Evolutionary conservation across 495 filamentous ascomycete genomes (phyloP), one percentile per base, ranked within the genome.

Genomic region (Aspergillus campestris): DNA sequence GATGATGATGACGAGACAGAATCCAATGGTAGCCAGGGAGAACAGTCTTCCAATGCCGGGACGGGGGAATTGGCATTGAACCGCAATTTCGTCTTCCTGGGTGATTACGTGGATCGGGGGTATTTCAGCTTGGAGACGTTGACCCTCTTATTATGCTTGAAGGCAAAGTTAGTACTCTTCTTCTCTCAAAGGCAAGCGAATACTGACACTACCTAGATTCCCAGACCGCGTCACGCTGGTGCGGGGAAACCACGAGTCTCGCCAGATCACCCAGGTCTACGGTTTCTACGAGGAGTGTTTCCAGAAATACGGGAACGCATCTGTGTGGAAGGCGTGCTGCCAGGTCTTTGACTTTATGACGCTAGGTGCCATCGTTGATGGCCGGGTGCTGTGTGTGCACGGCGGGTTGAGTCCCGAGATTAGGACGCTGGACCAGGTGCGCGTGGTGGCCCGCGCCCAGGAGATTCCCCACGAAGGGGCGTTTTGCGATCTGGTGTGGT

Each of bases 271-370:
- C 7, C 91, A 96, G 61, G 92, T 98, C 5, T 98, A 98, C 57
- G 92, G 92, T 3, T 98, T 98, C 69, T 96, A 97, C 71, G 92
- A 97, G 56, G 92, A 98, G 59, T 98, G 92, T 65, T 86, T 94
- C 57, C 84, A 87, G 54, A 98, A 98, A 60, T 98, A 98, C 58
- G 91, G 91, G 46, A 97, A 95, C 61, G 92, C 92, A 6, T 94
- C 88, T 7, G 92, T 98, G 13, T 98, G 92, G 92, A 98, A 98
- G 67, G 87, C 90, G 0, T 98, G 92, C 68, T 98, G 92, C 56
- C 94, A 97, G 66, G 92, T 98, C 14, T 98, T 98, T 57, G 92
- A 98, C 67, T 98, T 98, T 64, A 78, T 98, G 40, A 89, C 94
- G 9, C 78, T 98, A 14, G 92, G 91, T 27, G 92, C 92, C 14